Conservation (phyloP, 1,284 basidiomycete genomes). For the Retiboletus fuscus region DNA sequence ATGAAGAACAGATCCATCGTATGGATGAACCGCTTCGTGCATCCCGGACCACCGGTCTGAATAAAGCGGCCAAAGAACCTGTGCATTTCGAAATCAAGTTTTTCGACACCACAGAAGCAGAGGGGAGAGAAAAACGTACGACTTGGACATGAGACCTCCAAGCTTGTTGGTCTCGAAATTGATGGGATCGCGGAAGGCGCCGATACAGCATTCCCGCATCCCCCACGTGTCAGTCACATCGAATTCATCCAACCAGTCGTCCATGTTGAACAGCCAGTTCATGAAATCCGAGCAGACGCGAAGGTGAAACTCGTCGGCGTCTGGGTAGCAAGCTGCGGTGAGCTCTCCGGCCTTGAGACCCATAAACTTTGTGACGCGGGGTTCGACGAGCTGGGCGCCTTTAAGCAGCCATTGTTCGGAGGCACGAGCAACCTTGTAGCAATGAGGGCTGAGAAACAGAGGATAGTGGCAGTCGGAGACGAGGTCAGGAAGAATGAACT, state of each 20-base stretch:
- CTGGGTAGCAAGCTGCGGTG: conserved; percentile 72
- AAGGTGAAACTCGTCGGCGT: conserved; percentile 63
- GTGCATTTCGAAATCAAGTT: conserved; percentile 15
- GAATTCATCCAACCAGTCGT: conserved; percentile 68
- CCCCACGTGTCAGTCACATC: conserved; percentile 50
- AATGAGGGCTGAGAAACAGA: conserved; percentile 62
- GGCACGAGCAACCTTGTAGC: conserved; percentile 65
- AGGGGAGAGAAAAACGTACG: conserved; percentile 54
- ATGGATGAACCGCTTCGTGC: conserved; percentile 68
- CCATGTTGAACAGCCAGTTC: conserved; percentile 68
- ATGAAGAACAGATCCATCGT: conserved; percentile 66
- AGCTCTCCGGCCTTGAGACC: conserved; percentile 75
- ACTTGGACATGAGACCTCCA: conserved; percentile 64
- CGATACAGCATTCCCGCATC: conserved; percentile 62
- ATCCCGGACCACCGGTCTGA: conserved; percentile 60
- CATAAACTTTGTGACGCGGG: conserved; percentile 62
- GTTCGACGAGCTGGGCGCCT: conserved; percentile 63
- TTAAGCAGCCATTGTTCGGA: conserved; percentile 70
- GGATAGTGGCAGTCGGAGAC: conserved; percentile 70
- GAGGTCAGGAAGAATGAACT: conserved; percentile 74
- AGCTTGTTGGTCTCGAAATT: conserved; percentile 60
- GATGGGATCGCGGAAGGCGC: conserved; percentile 61
- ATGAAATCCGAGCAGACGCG: conserved; percentile 72
- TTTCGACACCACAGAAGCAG: conserved; percentile 19
- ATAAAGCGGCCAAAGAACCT: conserved; percentile 68